phyloP scores from a whole-genome alignment of 2,329 filamentous ascomycete species.

The Nigrospora oryzae region DNA sequence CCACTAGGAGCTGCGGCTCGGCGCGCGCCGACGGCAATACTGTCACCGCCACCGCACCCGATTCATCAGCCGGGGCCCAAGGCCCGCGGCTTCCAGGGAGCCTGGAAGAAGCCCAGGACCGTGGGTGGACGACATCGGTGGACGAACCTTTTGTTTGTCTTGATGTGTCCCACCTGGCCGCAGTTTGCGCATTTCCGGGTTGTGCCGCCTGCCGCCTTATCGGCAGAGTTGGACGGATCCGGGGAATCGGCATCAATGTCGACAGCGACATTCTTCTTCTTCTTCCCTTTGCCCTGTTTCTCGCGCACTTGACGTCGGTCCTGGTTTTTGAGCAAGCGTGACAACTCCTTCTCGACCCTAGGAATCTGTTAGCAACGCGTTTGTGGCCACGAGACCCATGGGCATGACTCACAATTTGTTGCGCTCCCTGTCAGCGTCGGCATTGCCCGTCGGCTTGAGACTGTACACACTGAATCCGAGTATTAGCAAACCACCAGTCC shows the following conservation, averaged over 20 bases:
- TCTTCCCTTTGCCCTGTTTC: constrained; percentile 65
- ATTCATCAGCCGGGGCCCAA: too few species aligned
- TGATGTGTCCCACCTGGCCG: constrained; percentile 94
- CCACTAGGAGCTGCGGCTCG: constrained; percentile 1
- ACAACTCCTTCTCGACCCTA: constrained; percentile 66
- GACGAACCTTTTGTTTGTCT: constrained; percentile 94
- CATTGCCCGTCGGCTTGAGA: constrained; percentile 39
- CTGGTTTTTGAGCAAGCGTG: constrained; percentile 82
- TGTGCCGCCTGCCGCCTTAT: constrained; percentile 53
- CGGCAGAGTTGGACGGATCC: constrained; percentile 35
- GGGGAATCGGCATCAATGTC: constrained; percentile 39
- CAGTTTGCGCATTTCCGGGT: constrained; percentile 96
- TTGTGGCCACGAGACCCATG: background rate
- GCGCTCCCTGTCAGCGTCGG: constrained; percentile 42
- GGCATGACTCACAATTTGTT: constrained; percentile 24
- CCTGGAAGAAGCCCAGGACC: background rate
- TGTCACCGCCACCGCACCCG: too few species aligned
- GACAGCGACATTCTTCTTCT: constrained; percentile 26
- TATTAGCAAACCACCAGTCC: constrained; percentile 24
- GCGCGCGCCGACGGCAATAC: background rate
- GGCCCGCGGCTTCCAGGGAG: too few species aligned
- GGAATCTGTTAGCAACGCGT: constrained; percentile 26
- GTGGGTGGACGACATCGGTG: constrained; percentile 16
- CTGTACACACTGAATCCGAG: constrained; percentile 37
- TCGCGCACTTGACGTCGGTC: constrained; percentile 85